phyloP scores from a whole-genome alignment of 2,329 filamentous ascomycete genomes.

The Paraphoma sp. region DNA sequence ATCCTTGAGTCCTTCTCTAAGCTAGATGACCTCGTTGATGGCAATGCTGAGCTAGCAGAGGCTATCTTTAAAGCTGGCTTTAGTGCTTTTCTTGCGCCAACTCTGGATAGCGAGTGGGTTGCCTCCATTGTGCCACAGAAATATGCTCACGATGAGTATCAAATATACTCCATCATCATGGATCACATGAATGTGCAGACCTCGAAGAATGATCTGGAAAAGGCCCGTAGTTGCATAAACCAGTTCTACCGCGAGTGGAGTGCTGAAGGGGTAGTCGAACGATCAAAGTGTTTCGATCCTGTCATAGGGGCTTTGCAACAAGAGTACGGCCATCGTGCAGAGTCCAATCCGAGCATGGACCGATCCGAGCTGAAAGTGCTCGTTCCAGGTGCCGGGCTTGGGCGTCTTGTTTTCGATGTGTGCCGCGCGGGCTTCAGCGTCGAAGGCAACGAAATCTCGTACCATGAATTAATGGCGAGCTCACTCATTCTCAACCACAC shows the following conservation, averaged over 20 bases:
- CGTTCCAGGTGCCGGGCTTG: slow-evolving; percentile 88
- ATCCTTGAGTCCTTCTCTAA: slow-evolving; percentile 78
- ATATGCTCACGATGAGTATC: slow-evolving; percentile 34
- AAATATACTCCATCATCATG: slow-evolving; percentile 55
- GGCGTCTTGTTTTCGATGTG: slow-evolving; percentile 87
- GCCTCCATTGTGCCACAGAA: slow-evolving; percentile 40
- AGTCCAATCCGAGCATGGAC: slow-evolving; percentile 21
- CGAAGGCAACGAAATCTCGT: slow-evolving; percentile 94
- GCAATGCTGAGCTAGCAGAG: slow-evolving; percentile 82
- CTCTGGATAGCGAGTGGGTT: slow-evolving; percentile 41
- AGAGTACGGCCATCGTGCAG: slow-evolving; percentile 46
- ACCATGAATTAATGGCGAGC: slow-evolving; percentile 91
- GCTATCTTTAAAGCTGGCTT: slow-evolving; percentile 68
- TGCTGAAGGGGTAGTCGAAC: slow-evolving; percentile 74
- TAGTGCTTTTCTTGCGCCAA: slow-evolving; percentile 41
- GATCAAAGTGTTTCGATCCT: slow-evolving; percentile 77
- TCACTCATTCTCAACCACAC: slow-evolving; percentile 76
- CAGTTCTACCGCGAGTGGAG: slow-evolving; percentile 98
- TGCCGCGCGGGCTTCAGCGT: slow-evolving; percentile 73
- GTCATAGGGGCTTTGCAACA: slow-evolving; percentile 70
- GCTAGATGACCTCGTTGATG: slow-evolving; percentile 87
- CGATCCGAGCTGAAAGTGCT: slow-evolving; percentile 68
- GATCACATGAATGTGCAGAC: slow-evolving; percentile 74
- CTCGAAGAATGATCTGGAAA: slow-evolving; percentile 79
- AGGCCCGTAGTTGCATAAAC: slow-evolving; percentile 87